These are phyloP conservation scores for Pyrenophora seminiperda DNA, from an alignment of 2,329 filamentous ascomycete genomes.

Conservation along the genomic window DNA sequence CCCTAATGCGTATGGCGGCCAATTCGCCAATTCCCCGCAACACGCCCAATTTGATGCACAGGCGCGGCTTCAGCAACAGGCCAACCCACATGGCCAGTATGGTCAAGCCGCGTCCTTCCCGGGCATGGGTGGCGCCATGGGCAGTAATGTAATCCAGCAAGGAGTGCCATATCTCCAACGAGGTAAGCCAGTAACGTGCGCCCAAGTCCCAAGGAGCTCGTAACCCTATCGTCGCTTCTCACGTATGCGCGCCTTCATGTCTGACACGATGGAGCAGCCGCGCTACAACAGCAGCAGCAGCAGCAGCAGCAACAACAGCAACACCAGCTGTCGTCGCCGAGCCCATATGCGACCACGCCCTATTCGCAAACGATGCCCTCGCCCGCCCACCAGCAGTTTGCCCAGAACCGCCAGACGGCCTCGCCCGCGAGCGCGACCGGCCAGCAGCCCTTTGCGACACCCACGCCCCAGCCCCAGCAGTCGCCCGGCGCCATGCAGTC, in stretches of 20 bases:
- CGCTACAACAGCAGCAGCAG: conserved; percentile 26
- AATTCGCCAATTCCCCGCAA: conserved; percentile 42
- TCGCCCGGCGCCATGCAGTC: conserved; percentile 42
- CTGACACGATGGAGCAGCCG: conserved; percentile 29
- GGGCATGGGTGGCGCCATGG: conserved; percentile 22
- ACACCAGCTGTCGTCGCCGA: conserved; percentile 45
- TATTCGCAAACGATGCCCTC: conserved; percentile 47
- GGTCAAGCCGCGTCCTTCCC: conserved; percentile 40
- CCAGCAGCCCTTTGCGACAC: conserved; percentile 42
- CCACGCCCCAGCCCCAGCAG: conserved; percentile 41
- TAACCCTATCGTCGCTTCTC: conserved; percentile 18
- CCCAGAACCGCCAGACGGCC: conserved; percentile 47
- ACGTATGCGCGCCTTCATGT: conserved; percentile 18
- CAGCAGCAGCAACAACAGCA: conserved; percentile 40
- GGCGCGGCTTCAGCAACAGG: conserved; percentile 42
- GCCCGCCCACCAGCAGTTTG: conserved; percentile 44
- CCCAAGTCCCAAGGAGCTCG: conserved; percentile 4
- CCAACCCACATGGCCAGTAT: conserved; percentile 41
- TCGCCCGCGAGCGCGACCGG: conserved; percentile 37
- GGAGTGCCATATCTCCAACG: conserved; percentile 43
- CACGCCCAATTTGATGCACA: conserved; percentile 42
- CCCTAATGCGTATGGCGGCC: conserved; percentile 44
- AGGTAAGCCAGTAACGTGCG: conserved; percentile 43
- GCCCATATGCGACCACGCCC: conserved; percentile 48
- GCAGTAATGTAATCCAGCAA: conserved; percentile 37